Evolutionary conservation across 306 rosid species (phyloP), one percentile per base, ranked within the genome.

Genomic region (Acmispon strigosus): DNA sequence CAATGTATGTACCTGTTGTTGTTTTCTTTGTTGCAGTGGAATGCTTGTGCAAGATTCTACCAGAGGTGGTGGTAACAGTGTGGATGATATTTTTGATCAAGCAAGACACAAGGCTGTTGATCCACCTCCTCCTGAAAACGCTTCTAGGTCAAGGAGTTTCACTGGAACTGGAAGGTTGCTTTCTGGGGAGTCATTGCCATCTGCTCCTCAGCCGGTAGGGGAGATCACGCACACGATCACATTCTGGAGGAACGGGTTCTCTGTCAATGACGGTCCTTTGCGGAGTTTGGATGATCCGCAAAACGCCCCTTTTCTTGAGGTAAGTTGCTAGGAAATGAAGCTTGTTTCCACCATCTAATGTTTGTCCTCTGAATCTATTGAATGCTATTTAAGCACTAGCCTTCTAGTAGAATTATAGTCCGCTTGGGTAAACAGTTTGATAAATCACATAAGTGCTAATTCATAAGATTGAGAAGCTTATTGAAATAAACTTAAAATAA

Each of bases 1-100:
- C 12, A 36, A 43, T 22, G n/a, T 20, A 42, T 45, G 65, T 50
- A 48, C 56, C 6, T 65, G 29, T 6, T 65, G 29, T 34, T 62
- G 14, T 41, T 29, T 69, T 29, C 12, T 15, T 71, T 36, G 52
- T 80, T 82, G 64, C 76, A 94, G 97, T 69, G 97, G 99, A 66
- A 94, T 94, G 97, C 91, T 94, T 84, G 96, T 94, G 34, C 92
- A 80, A 62, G 97, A 89, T 76, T 97, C 97, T 66, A 70, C 81
- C 47, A 89, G 42, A 81, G 84, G 82, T 15, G 84, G 82, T 15
- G 86, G 83, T 7, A 49, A 64, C 72, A 83, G 71, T 27, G 95
- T 85, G 59, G 97, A 94, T 81, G 82, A 84, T 34, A 77, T 94
- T 41, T 94, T 94, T 62, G 66, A 81, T 47, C 92, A 79, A 67